Base-by-base conservation (phyloP, 179 eudicot genomes). In the Spinacia oleracea region DNA sequence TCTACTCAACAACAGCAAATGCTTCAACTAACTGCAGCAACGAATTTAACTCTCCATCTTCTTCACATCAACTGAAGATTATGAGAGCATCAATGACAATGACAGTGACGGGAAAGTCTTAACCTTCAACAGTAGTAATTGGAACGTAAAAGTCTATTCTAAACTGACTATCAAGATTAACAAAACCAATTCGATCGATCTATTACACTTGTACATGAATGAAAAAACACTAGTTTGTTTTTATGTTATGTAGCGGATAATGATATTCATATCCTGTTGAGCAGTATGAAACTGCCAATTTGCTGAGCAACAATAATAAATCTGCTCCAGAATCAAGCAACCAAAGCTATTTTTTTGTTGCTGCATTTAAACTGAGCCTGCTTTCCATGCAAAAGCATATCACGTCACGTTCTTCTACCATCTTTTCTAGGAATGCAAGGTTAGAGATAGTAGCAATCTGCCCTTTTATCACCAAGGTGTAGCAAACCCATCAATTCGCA, bases 171-270 rank as follows among this genome's bases (percentile, higher is more conserved):
- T 64, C 42, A 66, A 59, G 45, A 65, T 70, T 38, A n/a, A n/a
- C 64, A 6, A 69, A 76, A 82, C 43, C 56, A 76, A 53, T 77
- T 72, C n/a, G n/a, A n/a, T n/a, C n/a, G n/a, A n/a, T n/a, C 66
- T 43, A 71, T 72, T 76, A 76, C 75, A 60, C 38, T 83, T 73
- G 40, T 83, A 76, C 80, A 76, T 56, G 11, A 59, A 76, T 72
- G 65, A 80, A 83, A 66, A 72, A 73, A 62, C 73, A 76, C 72
- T 32, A 76, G 60, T 71, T 71, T 59, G n/a, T n/a, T n/a, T n/a
- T n/a, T n/a, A n/a, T n/a, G n/a, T n/a, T 34, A 72, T n/a, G 73
- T 64, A 46, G 71, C 70, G 38, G 53, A 77, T 23, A 72, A 63
- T 43, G 53, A 77, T 23, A 72, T 70, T 43, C 76, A 34, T 66